Percentiles rank a stretch among this genome's conserved stretches.
Evolutionary conservation across 2,329 filamentous ascomycete genomes (phyloP).

Genomic region (Gaeumannomyces tritici): DNA sequence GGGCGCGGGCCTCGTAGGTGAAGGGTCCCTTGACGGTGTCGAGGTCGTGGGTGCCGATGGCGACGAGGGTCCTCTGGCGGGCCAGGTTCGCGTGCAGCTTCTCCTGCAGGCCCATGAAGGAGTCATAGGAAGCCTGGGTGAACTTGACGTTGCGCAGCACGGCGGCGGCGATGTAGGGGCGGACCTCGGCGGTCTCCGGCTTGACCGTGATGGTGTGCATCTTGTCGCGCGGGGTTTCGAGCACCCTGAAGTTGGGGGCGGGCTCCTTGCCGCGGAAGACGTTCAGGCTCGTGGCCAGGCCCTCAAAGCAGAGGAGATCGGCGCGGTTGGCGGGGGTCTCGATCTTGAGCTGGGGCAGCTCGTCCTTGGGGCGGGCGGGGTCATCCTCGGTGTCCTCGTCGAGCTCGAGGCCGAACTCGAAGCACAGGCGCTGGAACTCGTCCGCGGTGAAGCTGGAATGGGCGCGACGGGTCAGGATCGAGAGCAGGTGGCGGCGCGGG

Average conservation of each 20-base stretch:
- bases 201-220: slow-evolving; percentile 73
- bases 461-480: not conserved
- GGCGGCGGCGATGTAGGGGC: slow-evolving; percentile 81
- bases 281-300: slow-evolving; percentile 90
- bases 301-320: slow-evolving; percentile 95
- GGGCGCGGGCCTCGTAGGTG: slow-evolving; percentile 86
- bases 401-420: slow-evolving; percentile 96
- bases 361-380: slow-evolving; percentile 63
- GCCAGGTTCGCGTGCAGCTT: slow-evolving; percentile 97
- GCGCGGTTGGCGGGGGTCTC: slow-evolving; percentile 86
- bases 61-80: slow-evolving; percentile 84
- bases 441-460: slow-evolving; percentile 68
- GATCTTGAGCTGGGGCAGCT: slow-evolving; percentile 91
- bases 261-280: slow-evolving; percentile 74
- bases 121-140: slow-evolving; percentile 83
- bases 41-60: slow-evolving; percentile 93
- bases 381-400: slow-evolving; percentile 86
- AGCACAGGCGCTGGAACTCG: slow-evolving; percentile 94
- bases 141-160: slow-evolving; percentile 88
- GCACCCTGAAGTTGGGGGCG: slow-evolving; percentile 71
- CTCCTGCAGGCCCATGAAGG: slow-evolving; percentile 95
- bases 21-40: slow-evolving; percentile 92
- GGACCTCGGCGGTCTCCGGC: slow-evolving; percentile 64
- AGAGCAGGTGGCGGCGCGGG: not conserved
- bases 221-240: slow-evolving; percentile 61